Base-by-base conservation (phyloP, 1,284 basidiomycete species). In the Trametes versicolor region DNA sequence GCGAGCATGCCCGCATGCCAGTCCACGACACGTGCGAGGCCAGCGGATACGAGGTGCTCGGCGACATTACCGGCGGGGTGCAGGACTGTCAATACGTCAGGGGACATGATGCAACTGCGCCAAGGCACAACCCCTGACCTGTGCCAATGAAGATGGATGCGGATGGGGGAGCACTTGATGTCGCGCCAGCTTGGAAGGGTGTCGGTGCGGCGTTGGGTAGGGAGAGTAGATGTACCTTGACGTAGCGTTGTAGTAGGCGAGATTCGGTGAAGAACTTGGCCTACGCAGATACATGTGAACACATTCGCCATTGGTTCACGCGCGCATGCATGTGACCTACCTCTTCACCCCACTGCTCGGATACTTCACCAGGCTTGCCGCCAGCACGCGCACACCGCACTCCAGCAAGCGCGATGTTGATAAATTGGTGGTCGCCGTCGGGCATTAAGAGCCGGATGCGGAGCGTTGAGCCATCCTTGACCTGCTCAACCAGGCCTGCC, bases 1-100 rank as follows among this genome's bases (percentile, higher is more conserved):
- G 94, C 88, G 47, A 99, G 88, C 85, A 99, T 93, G 37, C 97
- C 97, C 15, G 96, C 96, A 77, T 99, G 97, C 97, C 97, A 99
- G 76, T 98, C 97, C 64, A 99, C 93, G 58, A 98, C 87, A 64
- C 95, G 92, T 13, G 97, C 97, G 4, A 99, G 83, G 55, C 97
- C 96, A 51, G 89, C 88, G 3, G 86, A 87, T 21, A 96, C 89
- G 52, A 99, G 83, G 78, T 94, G 91, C 73, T 97, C 95, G 19
- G 96, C 96, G 57, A 99, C 93, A 78, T 98, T 97, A 21, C 97
- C 97, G 32, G 91, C 94, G 15, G 97, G 96, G 75, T 99, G 97
- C 34, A 95, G 81, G 13, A 95, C 91, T 92, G 29, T 68, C 58
- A 45, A 13, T 54, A 63, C 12, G 23, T 47, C 27, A 59, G 27